These are phyloP conservation scores for Solanum dulcamara DNA, from an alignment of 257 asterid species.

Conservation along the genomic window DNA sequence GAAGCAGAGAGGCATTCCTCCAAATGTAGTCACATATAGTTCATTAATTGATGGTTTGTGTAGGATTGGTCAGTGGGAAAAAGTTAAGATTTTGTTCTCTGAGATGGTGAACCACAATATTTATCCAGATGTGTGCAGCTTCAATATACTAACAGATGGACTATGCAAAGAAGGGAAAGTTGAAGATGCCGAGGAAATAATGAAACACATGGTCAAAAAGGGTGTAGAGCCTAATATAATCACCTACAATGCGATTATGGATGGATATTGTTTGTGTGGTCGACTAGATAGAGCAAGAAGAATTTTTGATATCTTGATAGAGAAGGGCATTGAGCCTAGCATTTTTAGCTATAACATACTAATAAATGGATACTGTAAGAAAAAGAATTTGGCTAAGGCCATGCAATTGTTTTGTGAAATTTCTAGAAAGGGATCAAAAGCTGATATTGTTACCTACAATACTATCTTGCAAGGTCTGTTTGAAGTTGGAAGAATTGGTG, in stretches of 20 bases:
- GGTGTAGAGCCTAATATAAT: not conserved
- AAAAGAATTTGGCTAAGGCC: not conserved
- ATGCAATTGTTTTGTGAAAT: not conserved
- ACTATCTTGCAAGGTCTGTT: not conserved
- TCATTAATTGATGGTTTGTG: not conserved
- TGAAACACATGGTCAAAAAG: not conserved
- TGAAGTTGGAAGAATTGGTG: not conserved
- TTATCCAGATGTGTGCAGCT: not conserved
- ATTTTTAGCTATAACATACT: not conserved
- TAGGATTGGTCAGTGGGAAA: not conserved
- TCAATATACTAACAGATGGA: not conserved
- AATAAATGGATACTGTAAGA: not conserved
- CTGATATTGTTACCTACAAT: not conserved
- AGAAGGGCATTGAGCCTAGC: not conserved
- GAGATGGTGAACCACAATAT: not conserved
- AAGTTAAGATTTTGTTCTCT: not conserved
- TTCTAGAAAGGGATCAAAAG: not conserved
- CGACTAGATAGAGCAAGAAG: not conserved
- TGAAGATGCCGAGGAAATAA: not conserved
- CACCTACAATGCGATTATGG: not conserved
- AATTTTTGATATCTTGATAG: not conserved
- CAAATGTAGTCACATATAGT: too few species aligned
- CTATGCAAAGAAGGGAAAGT: not conserved
- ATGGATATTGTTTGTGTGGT: not conserved
- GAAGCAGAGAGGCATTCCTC: not conserved